These are phyloP conservation scores for Aspergillus versicolor DNA, from an alignment of 2,329 filamentous ascomycete genomes.

Conservation along the genomic window DNA sequence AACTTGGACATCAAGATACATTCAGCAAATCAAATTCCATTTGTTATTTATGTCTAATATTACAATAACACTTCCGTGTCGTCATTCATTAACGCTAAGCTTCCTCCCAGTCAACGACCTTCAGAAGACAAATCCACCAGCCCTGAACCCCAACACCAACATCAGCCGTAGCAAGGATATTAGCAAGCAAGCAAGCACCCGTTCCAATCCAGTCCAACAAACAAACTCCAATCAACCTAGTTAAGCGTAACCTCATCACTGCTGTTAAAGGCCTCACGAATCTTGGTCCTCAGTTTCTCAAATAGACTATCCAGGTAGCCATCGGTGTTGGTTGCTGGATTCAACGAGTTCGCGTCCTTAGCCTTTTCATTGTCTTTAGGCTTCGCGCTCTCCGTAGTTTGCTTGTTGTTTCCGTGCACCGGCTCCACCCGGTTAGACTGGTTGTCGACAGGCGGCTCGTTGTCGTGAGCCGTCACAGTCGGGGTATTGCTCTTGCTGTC, in stretches of 20 bases:
- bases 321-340: conserved; percentile 17
- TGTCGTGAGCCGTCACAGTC: not conserved
- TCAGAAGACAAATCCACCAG: not conserved
- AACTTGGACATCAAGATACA: not conserved
- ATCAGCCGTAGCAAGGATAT: not conserved
- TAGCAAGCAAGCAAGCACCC: not conserved
- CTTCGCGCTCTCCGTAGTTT: not conserved
- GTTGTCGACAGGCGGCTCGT: not conserved
- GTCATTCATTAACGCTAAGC: conserved; percentile 2
- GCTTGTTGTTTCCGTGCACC: not conserved
- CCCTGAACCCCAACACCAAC: not conserved
- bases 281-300: conserved; percentile 15
- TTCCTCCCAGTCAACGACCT: not conserved
- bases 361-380: not conserved
- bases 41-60: not conserved
- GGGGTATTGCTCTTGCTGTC: not conserved
- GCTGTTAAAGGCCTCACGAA: conserved; percentile 24
- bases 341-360: not conserved
- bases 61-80: not conserved
- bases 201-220: not conserved
- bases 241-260: conserved; percentile 27
- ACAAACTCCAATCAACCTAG: not conserved
- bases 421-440: too few relatives aligned
- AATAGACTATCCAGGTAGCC: conserved; percentile 21
- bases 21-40: conserved; percentile 14